Conservation (phyloP, 2,329 filamentous ascomycete genomes). For the Nemania abortiva region DNA sequence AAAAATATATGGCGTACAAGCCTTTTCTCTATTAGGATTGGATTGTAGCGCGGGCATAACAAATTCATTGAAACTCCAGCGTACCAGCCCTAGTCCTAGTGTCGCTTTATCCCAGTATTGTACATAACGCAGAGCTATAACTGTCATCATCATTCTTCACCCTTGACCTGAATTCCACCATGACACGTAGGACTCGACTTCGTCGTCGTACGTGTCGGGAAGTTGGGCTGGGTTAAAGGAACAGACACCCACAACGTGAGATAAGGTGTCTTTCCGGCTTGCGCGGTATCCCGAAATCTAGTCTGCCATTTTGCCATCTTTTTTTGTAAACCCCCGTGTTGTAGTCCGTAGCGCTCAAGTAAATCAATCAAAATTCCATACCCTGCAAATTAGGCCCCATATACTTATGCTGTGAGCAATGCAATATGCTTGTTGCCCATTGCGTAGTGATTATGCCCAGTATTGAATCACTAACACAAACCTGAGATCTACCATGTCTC, state of each 20-base stretch:
- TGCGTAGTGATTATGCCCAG: neutral
- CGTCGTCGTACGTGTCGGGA: neutral
- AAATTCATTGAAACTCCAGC: neutral
- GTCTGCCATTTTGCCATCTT: neutral
- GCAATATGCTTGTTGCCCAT: too few relatives aligned
- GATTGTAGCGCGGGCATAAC: neutral
- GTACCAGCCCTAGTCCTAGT: neutral
- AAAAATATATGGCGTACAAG: neutral
- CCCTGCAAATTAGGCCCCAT: neutral
- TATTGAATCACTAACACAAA: neutral
- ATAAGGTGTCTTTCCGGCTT: constrained; percentile 18
- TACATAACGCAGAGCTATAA: constrained; percentile 13
- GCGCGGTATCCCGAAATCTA: constrained; percentile 26
- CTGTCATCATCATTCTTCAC: constrained; percentile 2
- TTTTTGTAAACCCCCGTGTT: constrained; percentile 16
- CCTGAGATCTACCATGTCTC: constrained; percentile 70
- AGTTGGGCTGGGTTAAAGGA: neutral
- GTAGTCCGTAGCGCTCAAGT: constrained; percentile 11
- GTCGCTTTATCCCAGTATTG: constrained; percentile 13
- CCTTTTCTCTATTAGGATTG: neutral
- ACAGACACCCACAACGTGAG: constrained; percentile 5
- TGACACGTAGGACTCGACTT: neutral
- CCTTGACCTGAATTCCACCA: neutral
- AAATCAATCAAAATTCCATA: constrained; percentile 9
- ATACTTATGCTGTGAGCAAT: neutral